These are phyloP conservation scores for Nigrospora osmanthi DNA, from an alignment of 2,329 filamentous ascomycete species.

Conservation along the genomic window DNA sequence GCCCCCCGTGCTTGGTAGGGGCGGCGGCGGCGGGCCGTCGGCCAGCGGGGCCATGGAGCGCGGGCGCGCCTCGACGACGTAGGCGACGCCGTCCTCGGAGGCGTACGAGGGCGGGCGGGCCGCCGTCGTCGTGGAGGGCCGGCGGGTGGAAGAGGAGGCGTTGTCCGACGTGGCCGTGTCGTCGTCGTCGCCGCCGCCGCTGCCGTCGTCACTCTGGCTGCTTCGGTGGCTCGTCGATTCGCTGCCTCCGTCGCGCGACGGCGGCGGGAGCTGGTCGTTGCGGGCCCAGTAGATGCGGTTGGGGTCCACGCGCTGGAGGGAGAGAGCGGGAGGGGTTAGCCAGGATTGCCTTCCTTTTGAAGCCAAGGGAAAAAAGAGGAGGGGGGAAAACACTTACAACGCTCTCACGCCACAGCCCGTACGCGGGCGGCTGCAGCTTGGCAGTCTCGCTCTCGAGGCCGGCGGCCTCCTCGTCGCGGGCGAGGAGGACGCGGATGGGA, in stretches of 20 bases:
- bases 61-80: slow-evolving; percentile 61
- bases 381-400: slow-evolving; percentile 51
- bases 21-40: slow-evolving; percentile 29
- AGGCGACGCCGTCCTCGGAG: slow-evolving; percentile 67
- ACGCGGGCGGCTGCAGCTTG: slow-evolving; percentile 68
- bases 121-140: slow-evolving; percentile 17
- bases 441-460: slow-evolving; percentile 45
- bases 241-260: background rate
- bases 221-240: background rate
- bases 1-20: slow-evolving; percentile 40
- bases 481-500: slow-evolving; percentile 71
- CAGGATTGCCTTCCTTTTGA: no score
- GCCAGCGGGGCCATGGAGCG: slow-evolving; percentile 44
- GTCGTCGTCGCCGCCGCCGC: slow-evolving; percentile 9
- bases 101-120: slow-evolving; percentile 66
- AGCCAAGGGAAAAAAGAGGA: no score
- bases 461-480: slow-evolving; percentile 64
- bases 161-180: slow-evolving; percentile 15
- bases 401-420: slow-evolving; percentile 76
- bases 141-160: background rate
- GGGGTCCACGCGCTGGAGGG: slow-evolving; percentile 62
- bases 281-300: slow-evolving; percentile 76
- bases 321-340: background rate
- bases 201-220: no score
- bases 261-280: slow-evolving; percentile 33